phyloP scores from a whole-genome alignment of 1,139 yeast species.

The Suhomyces kunorum region DNA sequence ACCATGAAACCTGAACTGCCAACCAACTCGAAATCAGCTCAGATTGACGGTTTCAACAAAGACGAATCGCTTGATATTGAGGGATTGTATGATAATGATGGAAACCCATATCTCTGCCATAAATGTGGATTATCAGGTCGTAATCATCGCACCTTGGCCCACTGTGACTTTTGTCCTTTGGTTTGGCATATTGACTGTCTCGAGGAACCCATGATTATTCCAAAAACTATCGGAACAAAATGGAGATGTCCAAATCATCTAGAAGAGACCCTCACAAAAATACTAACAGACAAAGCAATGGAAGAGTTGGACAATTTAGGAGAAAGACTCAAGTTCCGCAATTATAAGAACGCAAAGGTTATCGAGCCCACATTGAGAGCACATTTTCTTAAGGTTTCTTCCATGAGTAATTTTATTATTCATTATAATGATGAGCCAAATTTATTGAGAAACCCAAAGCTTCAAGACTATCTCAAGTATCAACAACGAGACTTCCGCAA shows the following conservation, averaged over 20 bases:
- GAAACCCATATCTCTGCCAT: constrained; percentile 68
- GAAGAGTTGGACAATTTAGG: constrained; percentile 7
- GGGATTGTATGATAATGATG: constrained; percentile 61
- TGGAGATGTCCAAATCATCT: constrained; percentile 96
- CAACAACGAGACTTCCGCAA: constrained; percentile 28
- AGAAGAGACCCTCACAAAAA: constrained; percentile 50
- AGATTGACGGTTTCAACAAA: constrained; percentile 39
- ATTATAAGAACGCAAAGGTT: constrained; percentile 55
- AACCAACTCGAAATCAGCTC: constrained; percentile 38
- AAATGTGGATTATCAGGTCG: constrained; percentile 74
- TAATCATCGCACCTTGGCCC: constrained; percentile 53
- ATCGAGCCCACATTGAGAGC: constrained; percentile 50
- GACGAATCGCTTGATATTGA: constrained; percentile 63
- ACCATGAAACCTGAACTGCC: constrained; percentile 54
- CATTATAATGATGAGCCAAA: constrained; percentile 70
- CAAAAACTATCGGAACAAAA: constrained; percentile 76
- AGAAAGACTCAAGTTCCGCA: constrained; percentile 30
- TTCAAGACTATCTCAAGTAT: constrained; percentile 35
- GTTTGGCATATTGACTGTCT: constrained; percentile 93
- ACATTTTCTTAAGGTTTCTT: constrained; percentile 38
- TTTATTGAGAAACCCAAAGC: constrained; percentile 28
- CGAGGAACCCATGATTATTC: constrained; percentile 69
- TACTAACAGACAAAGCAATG: constrained; percentile 26
- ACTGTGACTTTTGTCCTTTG: constrained; percentile 85
- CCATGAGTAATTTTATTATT: constrained; percentile 59